Evolutionary conservation across 1,284 basidiomycete genomes (phyloP).

Genomic region (Naganishia albida): DNA sequence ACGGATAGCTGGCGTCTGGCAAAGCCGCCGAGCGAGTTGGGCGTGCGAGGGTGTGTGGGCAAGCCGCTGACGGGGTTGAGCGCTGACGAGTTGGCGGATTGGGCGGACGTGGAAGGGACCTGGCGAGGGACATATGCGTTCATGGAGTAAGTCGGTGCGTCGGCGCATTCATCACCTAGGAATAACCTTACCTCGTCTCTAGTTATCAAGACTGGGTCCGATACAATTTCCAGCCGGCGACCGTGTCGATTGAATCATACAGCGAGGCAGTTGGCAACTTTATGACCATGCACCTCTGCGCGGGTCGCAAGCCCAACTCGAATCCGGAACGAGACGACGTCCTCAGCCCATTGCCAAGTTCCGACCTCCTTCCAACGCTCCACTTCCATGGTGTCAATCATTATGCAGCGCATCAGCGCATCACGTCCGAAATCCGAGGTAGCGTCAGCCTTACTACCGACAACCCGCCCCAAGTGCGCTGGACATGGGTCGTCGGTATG

Average conservation of each 20-base stretch:
- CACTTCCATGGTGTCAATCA: conserved; percentile 42
- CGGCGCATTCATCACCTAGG: neutral
- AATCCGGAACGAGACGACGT: conserved; percentile 35
- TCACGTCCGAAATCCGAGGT: conserved; percentile 32
- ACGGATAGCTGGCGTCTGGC: conserved; percentile 42
- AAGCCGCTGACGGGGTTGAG: conserved; percentile 36
- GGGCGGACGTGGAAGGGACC: conserved; percentile 44
- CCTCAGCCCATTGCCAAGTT: conserved; percentile 39
- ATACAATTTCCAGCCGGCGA: conserved; percentile 43
- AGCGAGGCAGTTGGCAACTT: conserved; percentile 48
- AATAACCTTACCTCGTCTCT: conserved; percentile 1
- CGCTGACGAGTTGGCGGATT: conserved; percentile 43
- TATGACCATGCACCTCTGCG: conserved; percentile 39
- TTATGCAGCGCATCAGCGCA: conserved; percentile 18
- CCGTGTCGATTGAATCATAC: conserved; percentile 42
- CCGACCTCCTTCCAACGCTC: conserved; percentile 41
- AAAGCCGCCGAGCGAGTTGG: conserved; percentile 38
- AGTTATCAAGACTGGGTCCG: conserved; percentile 49
- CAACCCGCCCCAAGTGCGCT: conserved; percentile 47
- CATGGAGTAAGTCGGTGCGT: conserved; percentile 42
- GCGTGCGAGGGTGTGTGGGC: conserved; percentile 41
- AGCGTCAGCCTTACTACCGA: conserved; percentile 48
- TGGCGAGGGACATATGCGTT: conserved; percentile 52
- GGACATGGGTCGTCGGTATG: conserved; percentile 48
- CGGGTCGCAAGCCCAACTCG: conserved; percentile 32